phyloP scores from a whole-genome alignment of 2,329 filamentous ascomycete species.

The Ceratocystis colombiana region DNA sequence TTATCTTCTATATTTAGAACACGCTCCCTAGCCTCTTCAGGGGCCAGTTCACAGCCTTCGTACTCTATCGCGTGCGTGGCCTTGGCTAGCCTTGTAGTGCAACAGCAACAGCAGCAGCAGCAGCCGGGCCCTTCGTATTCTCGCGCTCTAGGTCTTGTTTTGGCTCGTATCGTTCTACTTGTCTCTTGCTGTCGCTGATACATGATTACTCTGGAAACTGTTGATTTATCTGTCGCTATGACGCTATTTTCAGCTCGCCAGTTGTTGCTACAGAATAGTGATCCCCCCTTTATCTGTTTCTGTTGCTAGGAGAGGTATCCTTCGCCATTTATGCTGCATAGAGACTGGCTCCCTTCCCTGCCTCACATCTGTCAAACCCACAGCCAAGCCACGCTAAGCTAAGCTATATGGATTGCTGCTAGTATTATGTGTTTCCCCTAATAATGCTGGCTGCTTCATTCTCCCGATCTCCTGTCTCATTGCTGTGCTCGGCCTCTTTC shows the following conservation, averaged over 20 bases:
- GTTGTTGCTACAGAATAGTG: too few species aligned
- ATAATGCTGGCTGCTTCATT: not conserved
- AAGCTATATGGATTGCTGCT: not conserved
- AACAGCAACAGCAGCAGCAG: too few species aligned
- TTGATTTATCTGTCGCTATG: too few species aligned
- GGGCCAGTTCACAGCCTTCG: not conserved
- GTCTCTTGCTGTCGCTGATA: too few species aligned
- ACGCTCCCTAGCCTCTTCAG: not conserved
- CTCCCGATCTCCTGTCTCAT: not conserved
- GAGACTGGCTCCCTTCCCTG: not conserved
- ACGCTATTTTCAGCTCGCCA: too few species aligned
- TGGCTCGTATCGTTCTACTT: too few species aligned
- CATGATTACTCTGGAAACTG: too few species aligned
- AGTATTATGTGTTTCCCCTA: not conserved
- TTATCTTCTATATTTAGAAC: not conserved
- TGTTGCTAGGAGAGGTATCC: too few species aligned
- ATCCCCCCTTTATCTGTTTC: not conserved
- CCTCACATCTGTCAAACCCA: constrained; percentile 1
- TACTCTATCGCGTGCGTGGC: not conserved
- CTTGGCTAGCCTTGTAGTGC: not conserved
- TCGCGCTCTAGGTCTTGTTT: too few species aligned
- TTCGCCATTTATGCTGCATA: too few species aligned
- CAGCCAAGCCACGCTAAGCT: not conserved
- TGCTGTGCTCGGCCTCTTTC: not conserved
- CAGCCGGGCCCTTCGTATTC: too few species aligned